A percentile compares a stretch with the other conserved stretches of the same genome.
These are phyloP conservation scores for Oldenlandia corymbosa DNA, from an alignment of 257 asterid genomes.

Conservation along the genomic window DNA sequence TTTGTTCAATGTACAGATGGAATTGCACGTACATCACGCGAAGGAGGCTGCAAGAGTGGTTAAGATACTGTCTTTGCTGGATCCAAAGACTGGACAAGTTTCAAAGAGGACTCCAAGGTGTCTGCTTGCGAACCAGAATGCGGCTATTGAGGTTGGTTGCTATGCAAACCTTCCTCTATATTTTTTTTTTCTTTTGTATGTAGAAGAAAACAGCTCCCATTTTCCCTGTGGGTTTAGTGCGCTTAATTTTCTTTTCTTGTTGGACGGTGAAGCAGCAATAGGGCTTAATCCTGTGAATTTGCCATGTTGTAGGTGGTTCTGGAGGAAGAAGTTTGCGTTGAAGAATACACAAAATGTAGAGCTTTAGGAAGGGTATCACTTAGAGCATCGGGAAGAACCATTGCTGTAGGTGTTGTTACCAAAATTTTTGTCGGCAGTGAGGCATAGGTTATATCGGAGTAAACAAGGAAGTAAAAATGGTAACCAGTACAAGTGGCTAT, in stretches of 20 bases:
- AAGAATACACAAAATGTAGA: constrained; percentile 57
- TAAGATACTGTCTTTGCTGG: constrained; percentile 64
- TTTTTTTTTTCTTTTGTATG: not conserved
- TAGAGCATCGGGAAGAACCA: constrained; percentile 73
- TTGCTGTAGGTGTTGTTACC: constrained; percentile 84
- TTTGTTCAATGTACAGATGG: constrained; percentile 47
- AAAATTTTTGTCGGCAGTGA: constrained; percentile 29
- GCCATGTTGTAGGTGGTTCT: constrained; percentile 50
- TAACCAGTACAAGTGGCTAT: not conserved
- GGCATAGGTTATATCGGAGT: constrained; percentile 1
- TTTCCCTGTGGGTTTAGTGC: not conserved
- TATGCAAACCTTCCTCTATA: no score
- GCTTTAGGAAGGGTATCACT: constrained; percentile 84
- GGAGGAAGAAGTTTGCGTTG: constrained; percentile 66
- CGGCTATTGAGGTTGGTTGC: constrained; percentile 79
- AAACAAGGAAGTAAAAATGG: no score
- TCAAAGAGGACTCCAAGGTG: constrained; percentile 80
- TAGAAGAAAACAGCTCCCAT: not conserved
- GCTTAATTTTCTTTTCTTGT: no score
- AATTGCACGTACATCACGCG: constrained; percentile 78
- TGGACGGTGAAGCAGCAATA: no score
- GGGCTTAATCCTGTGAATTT: not conserved
- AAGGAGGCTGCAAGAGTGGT: constrained; percentile 76
- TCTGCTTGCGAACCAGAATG: constrained; percentile 79
- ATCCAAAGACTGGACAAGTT: constrained; percentile 77